Evolutionary conservation across 768 basidiomycete genomes (phyloP).

Genomic region (Hemileccinum impolitum): DNA sequence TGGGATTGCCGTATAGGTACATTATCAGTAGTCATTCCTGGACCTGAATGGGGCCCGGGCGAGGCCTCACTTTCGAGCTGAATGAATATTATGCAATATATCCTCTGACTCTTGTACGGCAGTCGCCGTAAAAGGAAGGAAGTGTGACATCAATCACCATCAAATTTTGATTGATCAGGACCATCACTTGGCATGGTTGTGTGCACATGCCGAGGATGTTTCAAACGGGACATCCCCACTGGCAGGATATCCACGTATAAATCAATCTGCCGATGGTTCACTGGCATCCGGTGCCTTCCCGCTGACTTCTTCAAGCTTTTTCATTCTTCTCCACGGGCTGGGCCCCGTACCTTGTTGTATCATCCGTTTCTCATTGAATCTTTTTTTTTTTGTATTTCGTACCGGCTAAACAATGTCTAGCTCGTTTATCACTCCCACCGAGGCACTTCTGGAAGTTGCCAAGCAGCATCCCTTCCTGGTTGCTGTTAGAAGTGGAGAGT

Average conservation of each 20-base stretch:
- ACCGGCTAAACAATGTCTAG: conserved; percentile 10
- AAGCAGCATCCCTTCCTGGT: conserved; percentile 21
- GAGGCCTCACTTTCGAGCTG: no score
- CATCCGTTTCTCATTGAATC: neutral
- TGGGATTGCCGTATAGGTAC: no score
- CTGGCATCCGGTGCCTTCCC: neutral
- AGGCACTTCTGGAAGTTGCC: conserved; percentile 31
- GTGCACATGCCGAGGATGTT: no score
- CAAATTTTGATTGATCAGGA: no score
- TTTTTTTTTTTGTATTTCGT: neutral
- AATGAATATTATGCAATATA: no score
- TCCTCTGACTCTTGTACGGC: no score
- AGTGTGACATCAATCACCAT: no score
- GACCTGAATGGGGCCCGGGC: no score
- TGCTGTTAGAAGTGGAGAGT: conserved; percentile 18
- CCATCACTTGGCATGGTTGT: no score
- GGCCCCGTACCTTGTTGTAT: conserved; percentile 5
- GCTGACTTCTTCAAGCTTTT: neutral
- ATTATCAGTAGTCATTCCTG: no score
- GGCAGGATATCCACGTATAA: conserved; percentile 12
- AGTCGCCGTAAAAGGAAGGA: no score
- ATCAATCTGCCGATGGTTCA: conserved; percentile 6
- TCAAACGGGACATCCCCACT: no score
- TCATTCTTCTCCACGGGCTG: conserved; percentile 17
- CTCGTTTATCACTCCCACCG: conserved; percentile 24